Base-by-base conservation (phyloP, 306 rosid genomes). In the Senna siamea region DNA sequence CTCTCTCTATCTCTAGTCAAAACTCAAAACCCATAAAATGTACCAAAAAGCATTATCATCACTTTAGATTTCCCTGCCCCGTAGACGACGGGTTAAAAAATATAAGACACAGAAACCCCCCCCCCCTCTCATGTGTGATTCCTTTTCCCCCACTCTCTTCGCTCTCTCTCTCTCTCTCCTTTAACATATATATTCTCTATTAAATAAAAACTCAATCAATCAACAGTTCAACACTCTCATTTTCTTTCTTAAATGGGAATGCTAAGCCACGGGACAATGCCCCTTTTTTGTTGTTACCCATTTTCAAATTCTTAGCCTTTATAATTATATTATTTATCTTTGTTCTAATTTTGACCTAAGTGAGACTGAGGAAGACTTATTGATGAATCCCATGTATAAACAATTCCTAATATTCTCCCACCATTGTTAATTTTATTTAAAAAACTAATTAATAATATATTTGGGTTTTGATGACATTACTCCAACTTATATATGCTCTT, bases 71-170 rank as follows among this genome's bases (percentile, higher is more conserved):
- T 84, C 56, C n/a, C 79, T 80, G 72, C 70, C 78, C 83, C 92
- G 85, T 61, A 77, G 90, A 71, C 80, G 81, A 74, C 88, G 84
- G 83, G 84, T 57, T 86, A 73, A 69, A 85, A 88, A 68, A 59
- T 70, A 41, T 57, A 73, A 50, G 15, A 0, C 28, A 0, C 43
- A 10, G 1, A 1, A 9, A 0, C 12, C 73, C 48, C 63, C n/a
- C n/a, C n/a, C n/a, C n/a, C n/a, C n/a, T n/a, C n/a, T 80, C 92
- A 66, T 84, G 87, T 81, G 85, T 82, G 83, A 85, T 74, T 83
- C 92, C 83, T 80, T 84, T 77, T 35, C 82, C 82, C 87, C 78
- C 85, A 76, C 87, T 66, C 87, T 86, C 86, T 52, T 62, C 79
- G 80, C 87, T 78, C 71, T 69, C 64, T 67, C 51, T 60, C 56